Conservation (phyloP, 2,329 filamentous ascomycete genomes). For the Aspergillus sp. region DNA sequence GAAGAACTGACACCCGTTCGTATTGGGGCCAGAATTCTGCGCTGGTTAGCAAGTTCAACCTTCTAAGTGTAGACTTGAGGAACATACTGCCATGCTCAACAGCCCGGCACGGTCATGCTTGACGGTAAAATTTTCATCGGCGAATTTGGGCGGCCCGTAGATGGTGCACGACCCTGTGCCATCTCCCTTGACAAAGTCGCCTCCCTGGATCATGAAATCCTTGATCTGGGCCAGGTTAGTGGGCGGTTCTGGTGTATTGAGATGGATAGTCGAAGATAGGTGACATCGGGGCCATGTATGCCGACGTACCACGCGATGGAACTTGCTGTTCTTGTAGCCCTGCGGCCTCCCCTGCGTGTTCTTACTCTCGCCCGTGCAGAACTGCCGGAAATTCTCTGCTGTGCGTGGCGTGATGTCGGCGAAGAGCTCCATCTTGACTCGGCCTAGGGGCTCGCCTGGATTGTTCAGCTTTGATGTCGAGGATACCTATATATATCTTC, state of each 20-base stretch:
- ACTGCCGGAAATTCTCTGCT: constrained; percentile 93
- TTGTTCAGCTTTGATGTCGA: too few relatives aligned
- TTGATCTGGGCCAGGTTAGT: constrained; percentile 54
- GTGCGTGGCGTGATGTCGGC: constrained; percentile 74
- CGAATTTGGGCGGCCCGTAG: constrained; percentile 74
- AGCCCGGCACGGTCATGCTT: constrained; percentile 73
- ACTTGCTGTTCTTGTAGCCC: constrained; percentile 90
- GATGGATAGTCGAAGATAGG: too few relatives aligned
- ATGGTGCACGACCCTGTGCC: constrained; percentile 83
- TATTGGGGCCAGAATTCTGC: constrained; percentile 81
- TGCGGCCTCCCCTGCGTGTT: constrained; percentile 66
- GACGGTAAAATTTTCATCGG: constrained; percentile 78
- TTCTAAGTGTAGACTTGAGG: neutral
- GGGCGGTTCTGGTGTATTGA: too few relatives aligned
- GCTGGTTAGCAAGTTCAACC: constrained; percentile 3
- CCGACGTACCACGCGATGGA: constrained; percentile 74
- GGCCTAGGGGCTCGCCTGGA: constrained; percentile 72
- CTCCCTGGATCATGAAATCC: constrained; percentile 95
- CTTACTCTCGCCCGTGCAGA: constrained; percentile 89
- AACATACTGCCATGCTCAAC: constrained; percentile 81
- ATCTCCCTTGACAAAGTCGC: constrained; percentile 89
- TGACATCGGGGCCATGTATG: too few relatives aligned
- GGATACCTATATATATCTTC: too few relatives aligned
- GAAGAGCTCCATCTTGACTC: constrained; percentile 86
- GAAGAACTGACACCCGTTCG: constrained; percentile 95